phyloP scores from a whole-genome alignment of 306 rosid species.

The Argentina anserina region DNA sequence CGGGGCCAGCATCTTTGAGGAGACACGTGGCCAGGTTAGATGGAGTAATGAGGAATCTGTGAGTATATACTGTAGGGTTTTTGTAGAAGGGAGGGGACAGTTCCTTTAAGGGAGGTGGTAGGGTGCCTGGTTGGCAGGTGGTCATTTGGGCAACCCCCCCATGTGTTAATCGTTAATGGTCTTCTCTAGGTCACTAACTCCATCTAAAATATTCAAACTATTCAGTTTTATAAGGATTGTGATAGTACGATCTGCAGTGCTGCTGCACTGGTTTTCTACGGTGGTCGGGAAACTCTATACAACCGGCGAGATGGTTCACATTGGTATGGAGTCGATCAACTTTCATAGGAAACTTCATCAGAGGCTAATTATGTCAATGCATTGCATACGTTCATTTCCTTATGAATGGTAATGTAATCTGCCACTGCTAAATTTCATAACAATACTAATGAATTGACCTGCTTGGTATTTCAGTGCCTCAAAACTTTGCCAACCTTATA shows the following conservation, averaged over 20 bases:
- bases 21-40: not conserved
- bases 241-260: not conserved
- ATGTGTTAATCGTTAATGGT: constrained; percentile 38
- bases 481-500: no score
- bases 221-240: not conserved
- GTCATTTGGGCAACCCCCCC: constrained; percentile 43
- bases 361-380: no score
- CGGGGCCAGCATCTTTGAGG: not conserved
- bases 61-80: not conserved
- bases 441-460: no score
- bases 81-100: constrained; percentile 44
- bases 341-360: no score
- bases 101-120: constrained; percentile 27
- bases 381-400: no score
- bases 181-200: not conserved
- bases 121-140: constrained; percentile 67
- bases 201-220: not conserved
- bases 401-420: no score
- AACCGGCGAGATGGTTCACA: no score
- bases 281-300: not conserved
- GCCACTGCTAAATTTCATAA: no score
- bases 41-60: not conserved
- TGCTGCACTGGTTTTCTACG: no score
- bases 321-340: no score
- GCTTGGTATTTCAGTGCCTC: no score